phyloP scores from a whole-genome alignment of 2,329 filamentous ascomycete genomes.

The Paraphaeosphaeria minitans region DNA sequence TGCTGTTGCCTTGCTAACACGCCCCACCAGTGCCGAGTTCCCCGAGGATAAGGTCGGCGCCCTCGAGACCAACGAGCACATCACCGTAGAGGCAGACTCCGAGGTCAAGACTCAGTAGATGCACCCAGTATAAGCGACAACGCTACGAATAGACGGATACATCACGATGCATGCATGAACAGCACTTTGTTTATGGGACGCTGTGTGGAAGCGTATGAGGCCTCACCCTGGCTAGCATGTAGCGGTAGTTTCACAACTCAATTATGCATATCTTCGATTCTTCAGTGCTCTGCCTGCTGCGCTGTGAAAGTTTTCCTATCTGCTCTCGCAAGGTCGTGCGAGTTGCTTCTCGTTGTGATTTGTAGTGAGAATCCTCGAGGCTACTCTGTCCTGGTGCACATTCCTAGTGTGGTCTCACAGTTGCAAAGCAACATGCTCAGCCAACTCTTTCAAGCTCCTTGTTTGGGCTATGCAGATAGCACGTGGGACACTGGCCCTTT shows the following conservation, averaged over 20 bases:
- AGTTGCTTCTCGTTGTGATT: background rate
- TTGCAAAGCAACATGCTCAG: no score
- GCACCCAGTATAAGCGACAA: slow-evolving; percentile 6
- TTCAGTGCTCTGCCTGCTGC: background rate
- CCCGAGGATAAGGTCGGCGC: slow-evolving; percentile 68
- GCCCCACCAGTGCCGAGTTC: slow-evolving; percentile 69
- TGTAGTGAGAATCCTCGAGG: no score
- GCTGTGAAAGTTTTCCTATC: background rate
- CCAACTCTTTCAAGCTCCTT: no score
- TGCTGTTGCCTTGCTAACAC: slow-evolving; percentile 10
- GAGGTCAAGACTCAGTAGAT: slow-evolving; percentile 73
- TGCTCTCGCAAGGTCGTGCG: background rate
- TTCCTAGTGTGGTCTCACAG: background rate
- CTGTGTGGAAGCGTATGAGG: no score
- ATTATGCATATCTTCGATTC: slow-evolving; percentile 1
- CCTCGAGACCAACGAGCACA: slow-evolving; percentile 70
- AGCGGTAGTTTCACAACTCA: background rate
- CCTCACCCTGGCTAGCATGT: background rate
- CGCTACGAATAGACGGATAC: slow-evolving; percentile 13
- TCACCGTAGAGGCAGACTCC: slow-evolving; percentile 79
- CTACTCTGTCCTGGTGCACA: background rate
- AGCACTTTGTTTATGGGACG: background rate
- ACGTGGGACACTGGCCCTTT: no score
- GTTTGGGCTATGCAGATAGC: no score
- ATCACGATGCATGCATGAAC: background rate